Evolutionary conservation across 148 eudicot species (phyloP).

Genomic region (Camellia sinensis): DNA sequence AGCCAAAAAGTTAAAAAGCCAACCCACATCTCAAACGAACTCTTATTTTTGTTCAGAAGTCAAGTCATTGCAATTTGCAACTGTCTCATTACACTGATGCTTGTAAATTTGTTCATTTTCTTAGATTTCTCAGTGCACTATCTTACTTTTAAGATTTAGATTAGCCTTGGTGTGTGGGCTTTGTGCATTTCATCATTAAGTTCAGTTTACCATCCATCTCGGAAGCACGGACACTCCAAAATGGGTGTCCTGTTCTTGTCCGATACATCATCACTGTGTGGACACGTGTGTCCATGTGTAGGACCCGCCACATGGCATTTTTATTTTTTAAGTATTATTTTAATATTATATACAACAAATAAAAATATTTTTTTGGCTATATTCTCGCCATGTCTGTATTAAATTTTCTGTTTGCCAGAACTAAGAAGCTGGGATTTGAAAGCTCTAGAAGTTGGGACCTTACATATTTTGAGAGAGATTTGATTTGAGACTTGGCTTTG

Average conservation of each 20-base stretch:
- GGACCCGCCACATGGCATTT: no score
- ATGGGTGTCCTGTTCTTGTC: no score
- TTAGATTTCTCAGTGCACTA: neutral
- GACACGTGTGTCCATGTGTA: no score
- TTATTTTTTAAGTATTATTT: no score
- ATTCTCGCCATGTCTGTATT: neutral
- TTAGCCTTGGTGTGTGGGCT: neutral
- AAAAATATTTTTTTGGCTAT: no score
- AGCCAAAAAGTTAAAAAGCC: no score
- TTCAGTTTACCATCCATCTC: neutral
- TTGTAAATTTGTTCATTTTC: neutral
- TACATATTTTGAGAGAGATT: neutral
- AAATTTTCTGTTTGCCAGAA: neutral
- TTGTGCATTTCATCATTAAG: neutral
- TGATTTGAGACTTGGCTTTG: neutral
- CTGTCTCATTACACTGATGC: neutral
- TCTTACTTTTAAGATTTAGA: neutral
- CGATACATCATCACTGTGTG: no score
- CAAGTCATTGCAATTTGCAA: constrained; percentile 1
- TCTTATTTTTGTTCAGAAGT: neutral
- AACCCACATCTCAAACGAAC: no score
- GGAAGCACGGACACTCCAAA: neutral
- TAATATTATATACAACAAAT: no score
- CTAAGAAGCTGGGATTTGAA: neutral
- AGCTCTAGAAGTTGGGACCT: neutral